phyloP scores from a whole-genome alignment of 1,284 basidiomycete species.

The Meira miltonrushii region DNA sequence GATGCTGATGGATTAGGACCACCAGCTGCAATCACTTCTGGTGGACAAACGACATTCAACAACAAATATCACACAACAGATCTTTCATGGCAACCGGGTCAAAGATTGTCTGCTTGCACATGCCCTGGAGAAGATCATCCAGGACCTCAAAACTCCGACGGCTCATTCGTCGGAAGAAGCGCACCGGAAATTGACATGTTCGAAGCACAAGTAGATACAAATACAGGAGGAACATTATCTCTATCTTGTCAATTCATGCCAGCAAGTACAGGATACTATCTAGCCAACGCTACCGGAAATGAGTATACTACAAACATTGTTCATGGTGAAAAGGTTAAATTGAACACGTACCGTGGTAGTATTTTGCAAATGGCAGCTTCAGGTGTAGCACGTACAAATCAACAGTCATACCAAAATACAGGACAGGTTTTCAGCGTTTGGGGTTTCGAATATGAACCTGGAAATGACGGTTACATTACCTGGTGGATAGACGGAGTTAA shows the following conservation, averaged over 20 bases:
- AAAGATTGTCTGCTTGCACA: constrained; percentile 44
- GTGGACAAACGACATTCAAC: constrained; percentile 39
- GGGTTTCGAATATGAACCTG: constrained; percentile 57
- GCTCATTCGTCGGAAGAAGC: constrained; percentile 56
- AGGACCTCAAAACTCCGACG: constrained; percentile 37
- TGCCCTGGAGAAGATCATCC: constrained; percentile 45
- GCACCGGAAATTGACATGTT: constrained; percentile 82
- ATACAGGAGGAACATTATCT: constrained; percentile 33
- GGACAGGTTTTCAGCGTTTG: constrained; percentile 34
- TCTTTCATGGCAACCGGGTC: constrained; percentile 37
- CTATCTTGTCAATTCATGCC: constrained; percentile 46
- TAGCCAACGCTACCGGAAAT: constrained; percentile 47
- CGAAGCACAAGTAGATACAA: constrained; percentile 59
- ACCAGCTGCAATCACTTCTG: constrained; percentile 51
- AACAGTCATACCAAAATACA: constrained; percentile 32
- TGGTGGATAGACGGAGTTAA: constrained; percentile 30
- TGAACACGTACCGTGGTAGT: constrained; percentile 44
- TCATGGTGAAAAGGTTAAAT: constrained; percentile 1
- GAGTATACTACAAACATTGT: neutral
- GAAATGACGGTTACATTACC: constrained; percentile 65
- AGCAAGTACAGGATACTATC: constrained; percentile 51
- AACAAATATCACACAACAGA: constrained; percentile 34
- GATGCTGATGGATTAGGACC: constrained; percentile 18
- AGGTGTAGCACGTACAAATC: constrained; percentile 35
- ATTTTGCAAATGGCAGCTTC: constrained; percentile 49